Conservation (phyloP, 2,329 filamentous ascomycete genomes). For the Epichloe glyceriae region DNA sequence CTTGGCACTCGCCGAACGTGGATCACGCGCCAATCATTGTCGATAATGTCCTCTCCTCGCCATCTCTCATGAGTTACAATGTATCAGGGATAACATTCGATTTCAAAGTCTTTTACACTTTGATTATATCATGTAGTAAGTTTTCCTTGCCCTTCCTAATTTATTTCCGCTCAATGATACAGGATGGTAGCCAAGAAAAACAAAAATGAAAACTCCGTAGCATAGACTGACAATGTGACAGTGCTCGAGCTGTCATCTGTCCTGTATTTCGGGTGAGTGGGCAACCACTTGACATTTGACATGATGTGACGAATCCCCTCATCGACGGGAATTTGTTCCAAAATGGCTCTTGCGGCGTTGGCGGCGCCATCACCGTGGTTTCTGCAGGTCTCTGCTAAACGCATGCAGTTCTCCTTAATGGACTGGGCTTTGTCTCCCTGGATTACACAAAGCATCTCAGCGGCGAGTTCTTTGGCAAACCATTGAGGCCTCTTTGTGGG, state of each 20-base stretch:
- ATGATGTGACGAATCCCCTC: not conserved
- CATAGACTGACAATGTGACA: too few relatives aligned
- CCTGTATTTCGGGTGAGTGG: too few relatives aligned
- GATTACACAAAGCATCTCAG: not conserved
- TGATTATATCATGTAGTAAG: too few relatives aligned
- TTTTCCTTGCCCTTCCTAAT: too few relatives aligned
- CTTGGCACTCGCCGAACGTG: too few relatives aligned
- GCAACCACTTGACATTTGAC: too few relatives aligned
- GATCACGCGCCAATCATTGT: not conserved
- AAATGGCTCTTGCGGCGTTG: not conserved
- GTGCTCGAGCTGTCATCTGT: too few relatives aligned
- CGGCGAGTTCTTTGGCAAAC: conserved; percentile 1
- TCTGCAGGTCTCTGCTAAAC: not conserved
- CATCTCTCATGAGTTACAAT: not conserved
- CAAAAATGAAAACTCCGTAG: too few relatives aligned
- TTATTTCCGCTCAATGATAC: too few relatives aligned
- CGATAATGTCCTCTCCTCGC: not conserved
- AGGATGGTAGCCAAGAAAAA: too few relatives aligned
- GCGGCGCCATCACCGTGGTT: not conserved
- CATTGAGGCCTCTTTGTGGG: conserved; percentile 11
- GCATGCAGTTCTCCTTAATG: not conserved
- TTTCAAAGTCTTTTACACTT: too few relatives aligned
- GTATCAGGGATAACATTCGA: too few relatives aligned
- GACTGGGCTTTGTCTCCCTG: not conserved
- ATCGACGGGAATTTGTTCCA: not conserved